Evolutionary conservation across 2,329 filamentous ascomycete species (phyloP), one percentile per base, ranked within the genome.

Genomic region (Scedosporium minutisporum): DNA sequence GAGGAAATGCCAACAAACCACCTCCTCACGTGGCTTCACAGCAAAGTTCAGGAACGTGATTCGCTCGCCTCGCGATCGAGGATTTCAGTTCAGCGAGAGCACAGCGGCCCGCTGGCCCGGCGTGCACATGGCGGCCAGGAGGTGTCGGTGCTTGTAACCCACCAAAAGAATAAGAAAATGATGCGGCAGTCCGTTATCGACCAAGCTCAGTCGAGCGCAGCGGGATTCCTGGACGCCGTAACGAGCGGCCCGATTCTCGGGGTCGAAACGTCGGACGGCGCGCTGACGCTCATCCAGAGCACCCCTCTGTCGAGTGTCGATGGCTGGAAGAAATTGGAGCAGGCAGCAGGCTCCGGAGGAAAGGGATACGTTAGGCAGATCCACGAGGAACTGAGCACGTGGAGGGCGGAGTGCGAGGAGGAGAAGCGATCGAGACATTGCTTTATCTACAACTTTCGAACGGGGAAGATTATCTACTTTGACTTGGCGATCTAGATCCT

Each of bases 381-480:
- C 51, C 89, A 95, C 70, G 88, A 91, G 65, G 79, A 93, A 73
- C 78, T 97, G 61, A 77, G 71, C 75, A 82, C 69, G 75, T 95
- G 78, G 84, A 84, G 71, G 74, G 78, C 67, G 75, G 82, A 72
- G 79, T 87, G 78, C 75, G 81, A 77, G 77, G 75, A 67, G 64
- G 78, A 78, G 66, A 72, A 79, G 3, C 82, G 80, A 7, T 81
- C 82, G 25, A 82, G 84, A 57, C 90, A 93, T 71, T 89, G 90
- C 10, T 96, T 96, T 75, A 83, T 97, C 61, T 96, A 96, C 75
- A 96, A 96, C 69, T 96, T 96, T 69, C 81, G 92, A 64, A 96
- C 91, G 9, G 90, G 89, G 0, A 87, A 83, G 64, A 93, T 90
- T 72, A 82, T 96, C 60, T 91, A 93, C 71, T 96, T 96, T 73